Conservation (phyloP, 768 basidiomycete genomes). For the Suillus weaverae region DNA sequence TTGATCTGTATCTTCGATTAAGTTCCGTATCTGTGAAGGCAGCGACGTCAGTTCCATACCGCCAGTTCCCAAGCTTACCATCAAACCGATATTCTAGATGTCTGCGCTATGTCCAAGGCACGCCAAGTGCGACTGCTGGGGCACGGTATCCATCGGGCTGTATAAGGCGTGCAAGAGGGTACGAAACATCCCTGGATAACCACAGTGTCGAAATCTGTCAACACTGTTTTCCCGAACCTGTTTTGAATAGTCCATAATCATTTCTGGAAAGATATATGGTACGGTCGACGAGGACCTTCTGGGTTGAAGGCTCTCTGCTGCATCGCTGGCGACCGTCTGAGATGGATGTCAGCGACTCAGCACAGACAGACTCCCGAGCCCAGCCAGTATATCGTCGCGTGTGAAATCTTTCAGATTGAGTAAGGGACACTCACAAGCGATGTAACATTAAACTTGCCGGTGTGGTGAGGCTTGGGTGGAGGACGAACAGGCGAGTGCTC, state of each 20-base stretch:
- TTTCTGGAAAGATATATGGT: not conserved
- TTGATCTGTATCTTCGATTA: not conserved
- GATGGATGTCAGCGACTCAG: too few relatives aligned
- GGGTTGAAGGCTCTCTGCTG: not conserved
- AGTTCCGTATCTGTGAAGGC: not conserved
- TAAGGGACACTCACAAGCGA: not conserved
- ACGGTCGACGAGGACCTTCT: not conserved
- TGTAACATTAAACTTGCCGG: not conserved
- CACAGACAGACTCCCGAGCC: not conserved
- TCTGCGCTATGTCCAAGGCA: constrained; percentile 19
- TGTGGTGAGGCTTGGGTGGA: not conserved
- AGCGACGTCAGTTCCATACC: not conserved
- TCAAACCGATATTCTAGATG: constrained; percentile 26
- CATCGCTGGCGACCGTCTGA: not conserved
- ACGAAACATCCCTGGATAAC: not conserved
- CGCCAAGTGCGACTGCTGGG: constrained; percentile 23
- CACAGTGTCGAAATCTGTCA: not conserved
- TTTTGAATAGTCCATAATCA: not conserved
- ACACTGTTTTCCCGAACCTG: not conserved
- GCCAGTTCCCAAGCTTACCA: constrained; percentile 6
- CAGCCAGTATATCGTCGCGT: not conserved
- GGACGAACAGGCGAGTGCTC: not conserved
- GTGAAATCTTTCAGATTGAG: not conserved
- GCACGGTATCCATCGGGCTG: constrained; percentile 16
- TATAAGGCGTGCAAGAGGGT: not conserved